These are phyloP conservation scores for Globisporangium splendens DNA, from an alignment of 352 stramenopile genomes.

Conservation along the genomic window DNA sequence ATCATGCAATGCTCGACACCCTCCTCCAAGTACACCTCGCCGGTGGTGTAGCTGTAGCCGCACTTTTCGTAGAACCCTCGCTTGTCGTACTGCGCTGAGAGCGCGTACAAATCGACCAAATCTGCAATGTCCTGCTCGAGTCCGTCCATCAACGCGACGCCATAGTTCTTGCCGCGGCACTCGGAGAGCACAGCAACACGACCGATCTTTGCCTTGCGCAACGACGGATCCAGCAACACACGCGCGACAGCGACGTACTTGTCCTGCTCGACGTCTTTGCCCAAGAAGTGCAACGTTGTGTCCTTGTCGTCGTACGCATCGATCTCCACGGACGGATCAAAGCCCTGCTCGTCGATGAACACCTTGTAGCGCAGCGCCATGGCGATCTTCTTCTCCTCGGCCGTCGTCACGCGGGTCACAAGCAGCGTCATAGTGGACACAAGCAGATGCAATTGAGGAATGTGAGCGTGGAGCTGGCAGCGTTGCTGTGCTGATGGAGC, in stretches of 20 bases:
- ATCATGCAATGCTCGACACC: constrained; percentile 58
- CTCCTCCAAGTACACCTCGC: constrained; percentile 56
- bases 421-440: constrained; percentile 21
- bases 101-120: constrained; percentile 30
- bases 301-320: constrained; percentile 40
- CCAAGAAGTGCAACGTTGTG: constrained; percentile 54
- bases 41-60: constrained; percentile 44
- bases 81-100: constrained; percentile 52
- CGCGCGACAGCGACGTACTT: constrained; percentile 52
- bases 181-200: constrained; percentile 52
- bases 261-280: constrained; percentile 43
- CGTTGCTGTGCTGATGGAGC: background rate
- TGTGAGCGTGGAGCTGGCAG: too few species aligned
- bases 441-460: too few species aligned
- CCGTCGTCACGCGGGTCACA: constrained; percentile 38
- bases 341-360: constrained; percentile 54
- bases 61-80: constrained; percentile 68
- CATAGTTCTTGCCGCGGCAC: constrained; percentile 55
- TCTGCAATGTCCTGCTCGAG: constrained; percentile 27
- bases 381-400: constrained; percentile 33
- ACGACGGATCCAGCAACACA: constrained; percentile 26
- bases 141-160: constrained; percentile 33
- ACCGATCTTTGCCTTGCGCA: constrained; percentile 44
- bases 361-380: constrained; percentile 41
- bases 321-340: constrained; percentile 28